Evolutionary conservation across 306 rosid genomes (phyloP), one percentile per base, ranked within the genome.

Genomic region (Inga leiocalycina): DNA sequence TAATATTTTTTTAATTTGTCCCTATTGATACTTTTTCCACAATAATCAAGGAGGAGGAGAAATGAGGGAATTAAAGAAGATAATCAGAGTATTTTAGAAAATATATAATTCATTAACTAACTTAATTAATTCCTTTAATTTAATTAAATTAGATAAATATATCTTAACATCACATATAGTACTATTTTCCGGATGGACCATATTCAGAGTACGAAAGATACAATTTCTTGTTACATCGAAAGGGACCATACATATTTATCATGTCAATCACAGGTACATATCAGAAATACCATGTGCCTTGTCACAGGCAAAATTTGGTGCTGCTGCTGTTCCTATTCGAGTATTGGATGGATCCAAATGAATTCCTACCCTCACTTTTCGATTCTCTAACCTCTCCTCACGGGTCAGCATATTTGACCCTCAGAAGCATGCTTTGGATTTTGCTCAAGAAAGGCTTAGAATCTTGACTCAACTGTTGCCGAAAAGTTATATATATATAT

Each of bases 271-370:
- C 39, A 52, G 54, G 10, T 35, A 35, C 35, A 72, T n/a, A 59
- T n/a, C 48, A 45, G 32, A 72, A 45, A 17, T 57, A 10, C 54
- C 4, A 22, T 65, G 72, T 24, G 66, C 4, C 86, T 75, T 73
- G 86, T 91, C 88, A 46, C 56, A 74, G 76, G 79, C 48, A 89
- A 4, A 4, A 74, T 74, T 74, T 87, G 43, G 43, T 39, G 6
- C 8, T 39, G 8, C 84, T 32, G 80, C 88, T 12, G 51, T 46
- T 46, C 51, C 51, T 11, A 46, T 12, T 46, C 15, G 16, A 46
- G 16, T 0, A 46, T 46, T 46, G 51, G 16, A 46, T 12, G 14
- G 15, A 54, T 19, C 61, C 61, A 54, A 54, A 54, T 54, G 61
- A 17, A 54, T 24, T 24, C 56, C 10, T 6, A 54, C 0, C 22